A percentile compares a stretch with the other conserved stretches of the same genome.
phyloP scores from a whole-genome alignment of 2,329 filamentous ascomycete species.

The Diaporthe longicolla region DNA sequence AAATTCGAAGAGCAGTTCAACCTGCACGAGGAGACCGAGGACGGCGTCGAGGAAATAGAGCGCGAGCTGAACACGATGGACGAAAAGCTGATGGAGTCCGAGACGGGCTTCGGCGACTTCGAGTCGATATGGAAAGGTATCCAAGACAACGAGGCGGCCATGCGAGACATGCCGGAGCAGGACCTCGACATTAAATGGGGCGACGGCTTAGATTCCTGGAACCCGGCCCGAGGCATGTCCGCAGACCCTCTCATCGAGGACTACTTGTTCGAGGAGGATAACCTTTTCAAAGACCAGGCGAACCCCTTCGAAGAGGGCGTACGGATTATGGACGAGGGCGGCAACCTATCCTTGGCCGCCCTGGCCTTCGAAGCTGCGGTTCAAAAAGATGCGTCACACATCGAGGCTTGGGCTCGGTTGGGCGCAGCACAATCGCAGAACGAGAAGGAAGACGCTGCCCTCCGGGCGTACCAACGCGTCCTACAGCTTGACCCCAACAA shows the following conservation, averaged over 20 bases:
- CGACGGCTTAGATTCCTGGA: slow-evolving; percentile 76
- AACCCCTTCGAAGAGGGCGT: slow-evolving; percentile 95
- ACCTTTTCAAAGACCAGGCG: slow-evolving; percentile 83
- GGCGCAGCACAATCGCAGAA: slow-evolving; percentile 97
- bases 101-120: slow-evolving; percentile 87
- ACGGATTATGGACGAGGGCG: slow-evolving; percentile 92
- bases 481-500: slow-evolving; percentile 90
- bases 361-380: slow-evolving; percentile 96
- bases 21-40: slow-evolving; percentile 58
- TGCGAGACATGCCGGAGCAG: slow-evolving; percentile 79
- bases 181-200: slow-evolving; percentile 67
- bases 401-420: slow-evolving; percentile 93
- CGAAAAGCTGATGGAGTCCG: slow-evolving; percentile 71
- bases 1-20: slow-evolving; percentile 56
- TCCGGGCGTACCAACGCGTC: slow-evolving; percentile 92
- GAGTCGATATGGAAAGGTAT: slow-evolving; percentile 91
- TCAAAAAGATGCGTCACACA: slow-evolving; percentile 88
- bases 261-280: slow-evolving; percentile 96
- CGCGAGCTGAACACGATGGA: slow-evolving; percentile 91
- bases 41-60: slow-evolving; percentile 81
- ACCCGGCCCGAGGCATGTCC: slow-evolving; percentile 69
- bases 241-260: slow-evolving; percentile 85
- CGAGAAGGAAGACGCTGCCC: slow-evolving; percentile 97
- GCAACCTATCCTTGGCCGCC: slow-evolving; percentile 93
- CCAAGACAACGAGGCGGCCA: slow-evolving; percentile 79